Conservation (phyloP, 2,329 filamentous ascomycete genomes). For the Neoscytalidium dimidiatum region DNA sequence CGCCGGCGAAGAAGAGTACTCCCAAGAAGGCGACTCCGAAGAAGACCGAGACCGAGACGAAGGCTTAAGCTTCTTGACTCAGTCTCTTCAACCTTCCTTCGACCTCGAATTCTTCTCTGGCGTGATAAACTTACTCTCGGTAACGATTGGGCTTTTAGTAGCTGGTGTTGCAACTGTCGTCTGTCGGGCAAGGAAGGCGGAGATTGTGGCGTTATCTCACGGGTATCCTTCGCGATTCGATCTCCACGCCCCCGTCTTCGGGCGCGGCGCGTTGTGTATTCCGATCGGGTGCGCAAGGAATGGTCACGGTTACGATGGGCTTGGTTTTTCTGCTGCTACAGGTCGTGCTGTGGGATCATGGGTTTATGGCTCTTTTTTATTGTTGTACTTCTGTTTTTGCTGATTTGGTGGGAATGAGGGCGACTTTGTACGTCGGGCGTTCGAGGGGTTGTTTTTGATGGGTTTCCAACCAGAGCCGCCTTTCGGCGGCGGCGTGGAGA, state of each 20-base stretch:
- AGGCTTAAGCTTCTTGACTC: not conserved
- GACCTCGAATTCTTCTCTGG: conserved; percentile 8
- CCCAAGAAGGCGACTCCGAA: conserved; percentile 36
- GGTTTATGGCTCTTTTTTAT: not conserved
- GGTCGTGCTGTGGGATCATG: not conserved
- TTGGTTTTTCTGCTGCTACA: not conserved
- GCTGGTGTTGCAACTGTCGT: not conserved
- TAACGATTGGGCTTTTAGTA: not conserved
- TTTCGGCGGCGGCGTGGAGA: not conserved
- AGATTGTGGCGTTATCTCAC: not conserved
- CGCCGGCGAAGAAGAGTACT: conserved; percentile 48
- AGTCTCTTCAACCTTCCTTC: not conserved
- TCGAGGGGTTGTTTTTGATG: not conserved
- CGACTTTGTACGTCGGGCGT: conserved; percentile 3
- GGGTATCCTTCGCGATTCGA: not conserved
- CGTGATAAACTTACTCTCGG: conserved; percentile 12
- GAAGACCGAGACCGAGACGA: conserved; percentile 32
- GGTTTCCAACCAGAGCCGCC: not conserved
- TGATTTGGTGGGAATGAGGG: conserved; percentile 1
- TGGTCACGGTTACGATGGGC: conserved; percentile 10
- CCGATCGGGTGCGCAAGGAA: not conserved
- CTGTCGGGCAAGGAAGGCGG: conserved; percentile 1
- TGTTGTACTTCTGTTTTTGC: not conserved
- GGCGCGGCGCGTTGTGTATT: conserved; percentile 13
- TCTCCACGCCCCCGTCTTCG: conserved; percentile 11